A percentile compares a stretch with the other conserved stretches of the same genome.
phyloP scores from a whole-genome alignment of 208 protist genomes.

The Crithidia mellificae region DNA sequence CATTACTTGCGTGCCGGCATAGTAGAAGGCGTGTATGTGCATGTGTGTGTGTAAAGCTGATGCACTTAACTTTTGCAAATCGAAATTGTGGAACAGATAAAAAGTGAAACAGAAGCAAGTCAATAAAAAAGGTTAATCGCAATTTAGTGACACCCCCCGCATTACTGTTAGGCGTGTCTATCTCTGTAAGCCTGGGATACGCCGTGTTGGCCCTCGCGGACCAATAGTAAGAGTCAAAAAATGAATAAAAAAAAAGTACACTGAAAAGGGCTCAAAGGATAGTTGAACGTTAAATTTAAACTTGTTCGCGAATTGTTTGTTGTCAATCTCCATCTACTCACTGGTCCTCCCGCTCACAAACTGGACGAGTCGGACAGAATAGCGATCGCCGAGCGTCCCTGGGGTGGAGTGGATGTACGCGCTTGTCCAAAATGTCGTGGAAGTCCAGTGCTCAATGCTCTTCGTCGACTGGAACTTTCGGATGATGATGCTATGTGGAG shows the following conservation, averaged over 20 bases:
- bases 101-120: neutral
- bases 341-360: conserved; percentile 29
- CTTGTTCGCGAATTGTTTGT: neutral
- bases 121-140: conserved; percentile 2
- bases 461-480: conserved; percentile 65
- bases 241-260: too few species aligned
- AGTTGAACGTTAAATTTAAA: too few species aligned
- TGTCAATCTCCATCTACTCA: neutral
- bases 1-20: too few species aligned
- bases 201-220: too few species aligned
- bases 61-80: too few species aligned
- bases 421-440: conserved; percentile 75
- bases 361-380: conserved; percentile 67
- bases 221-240: too few species aligned
- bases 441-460: conserved; percentile 74
- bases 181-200: too few species aligned
- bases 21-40: too few species aligned
- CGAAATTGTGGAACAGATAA: too few species aligned
- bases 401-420: conserved; percentile 52
- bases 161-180: neutral
- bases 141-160: neutral
- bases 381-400: conserved; percentile 58
- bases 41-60: too few species aligned
- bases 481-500: conserved; percentile 77
- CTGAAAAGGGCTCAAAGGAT: too few species aligned